phyloP scores from a whole-genome alignment of 176 grass and related monocot species.

The Rhipidocladum racemiflorum region DNA sequence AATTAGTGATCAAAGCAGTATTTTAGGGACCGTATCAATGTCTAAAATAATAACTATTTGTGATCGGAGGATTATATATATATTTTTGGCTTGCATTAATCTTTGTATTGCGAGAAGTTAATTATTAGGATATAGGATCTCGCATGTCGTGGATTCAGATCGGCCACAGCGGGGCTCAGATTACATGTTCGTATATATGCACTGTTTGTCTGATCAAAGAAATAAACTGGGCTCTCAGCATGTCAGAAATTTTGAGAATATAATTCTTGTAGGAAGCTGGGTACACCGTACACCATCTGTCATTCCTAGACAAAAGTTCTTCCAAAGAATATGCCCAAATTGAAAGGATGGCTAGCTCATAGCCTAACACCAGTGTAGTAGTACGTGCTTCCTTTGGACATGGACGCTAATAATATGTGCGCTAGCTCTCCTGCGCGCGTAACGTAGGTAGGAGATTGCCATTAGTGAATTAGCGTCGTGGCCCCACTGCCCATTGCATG shows the following conservation, averaged over 20 bases:
- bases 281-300: background rate
- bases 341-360: background rate
- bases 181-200: slow-evolving; percentile 1
- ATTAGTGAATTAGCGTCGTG: background rate
- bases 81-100: background rate
- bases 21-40: too few species aligned
- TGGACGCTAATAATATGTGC: background rate
- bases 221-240: background rate
- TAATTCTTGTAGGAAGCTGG: background rate
- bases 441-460: background rate
- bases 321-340: background rate
- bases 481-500: background rate
- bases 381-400: background rate
- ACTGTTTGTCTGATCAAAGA: slow-evolving; percentile 23
- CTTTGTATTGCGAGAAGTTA: slow-evolving; percentile 8
- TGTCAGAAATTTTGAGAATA: background rate
- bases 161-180: background rate
- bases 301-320: background rate
- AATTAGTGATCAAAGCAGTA: too few species aligned
- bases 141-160: background rate
- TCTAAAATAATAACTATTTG: too few species aligned
- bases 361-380: background rate
- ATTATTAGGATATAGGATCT: background rate
- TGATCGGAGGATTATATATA: too few species aligned
- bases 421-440: background rate